A percentile compares a stretch with the other conserved stretches of the same genome.
These are phyloP conservation scores for Pseudonitzschia multiseries DNA, from an alignment of 108 stramenopile genomes.

Conservation along the genomic window DNA sequence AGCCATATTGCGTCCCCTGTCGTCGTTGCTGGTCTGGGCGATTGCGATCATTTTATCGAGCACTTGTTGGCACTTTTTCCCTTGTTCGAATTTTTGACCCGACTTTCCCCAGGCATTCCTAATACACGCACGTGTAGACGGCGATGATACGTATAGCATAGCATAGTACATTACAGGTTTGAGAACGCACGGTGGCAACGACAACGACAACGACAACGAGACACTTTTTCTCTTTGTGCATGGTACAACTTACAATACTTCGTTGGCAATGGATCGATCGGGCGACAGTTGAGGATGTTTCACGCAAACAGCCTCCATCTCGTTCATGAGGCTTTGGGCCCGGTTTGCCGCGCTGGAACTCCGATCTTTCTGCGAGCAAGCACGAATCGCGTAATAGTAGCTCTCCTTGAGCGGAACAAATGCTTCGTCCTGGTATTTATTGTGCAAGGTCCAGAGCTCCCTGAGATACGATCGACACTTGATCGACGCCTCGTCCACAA, in stretches of 20 bases:
- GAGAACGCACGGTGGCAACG: not conserved
- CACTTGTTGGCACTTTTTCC: constrained; percentile 15
- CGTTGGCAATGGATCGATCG: constrained; percentile 28
- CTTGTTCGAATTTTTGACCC: constrained; percentile 4
- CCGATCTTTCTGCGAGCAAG: constrained; percentile 21
- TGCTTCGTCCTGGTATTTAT: constrained; percentile 10
- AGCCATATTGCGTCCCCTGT: constrained; percentile 12
- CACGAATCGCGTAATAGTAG: constrained; percentile 22
- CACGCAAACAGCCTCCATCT: constrained; percentile 41
- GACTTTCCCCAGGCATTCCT: constrained; percentile 32
- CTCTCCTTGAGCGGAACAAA: constrained; percentile 24
- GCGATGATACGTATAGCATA: no score
- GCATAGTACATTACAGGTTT: not conserved
- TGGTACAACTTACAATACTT: constrained; percentile 29
- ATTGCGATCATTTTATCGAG: constrained; percentile 28
- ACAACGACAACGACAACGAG: not conserved
- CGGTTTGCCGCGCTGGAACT: constrained; percentile 39
- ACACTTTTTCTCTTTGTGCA: not conserved
- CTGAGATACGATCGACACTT: constrained; percentile 37
- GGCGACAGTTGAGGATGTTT: constrained; percentile 26
- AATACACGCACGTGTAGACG: no score
- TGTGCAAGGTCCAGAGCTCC: constrained; percentile 25
- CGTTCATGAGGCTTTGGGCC: constrained; percentile 48
- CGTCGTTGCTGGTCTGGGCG: constrained; percentile 1
- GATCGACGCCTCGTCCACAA: not conserved